Evolutionary conservation across 768 basidiomycete genomes (phyloP).

Genomic region (Cyathus striatus): DNA sequence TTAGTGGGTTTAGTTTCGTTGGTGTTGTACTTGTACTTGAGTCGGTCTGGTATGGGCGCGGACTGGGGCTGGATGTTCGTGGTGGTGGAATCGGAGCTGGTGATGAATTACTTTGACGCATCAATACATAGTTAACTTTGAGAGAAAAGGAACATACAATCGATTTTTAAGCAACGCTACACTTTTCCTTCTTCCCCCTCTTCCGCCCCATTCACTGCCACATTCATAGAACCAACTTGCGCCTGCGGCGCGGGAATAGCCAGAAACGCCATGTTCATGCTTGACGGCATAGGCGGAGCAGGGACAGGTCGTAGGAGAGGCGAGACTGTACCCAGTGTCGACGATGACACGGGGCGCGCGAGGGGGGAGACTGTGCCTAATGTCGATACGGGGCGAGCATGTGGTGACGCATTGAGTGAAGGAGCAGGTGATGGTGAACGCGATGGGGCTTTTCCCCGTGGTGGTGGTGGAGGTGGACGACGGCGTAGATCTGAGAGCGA

Average conservation of each 20-base stretch:
- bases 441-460: slow-evolving; percentile 29
- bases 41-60: too few species aligned
- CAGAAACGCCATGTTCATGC: too few species aligned
- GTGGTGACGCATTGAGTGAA: too few species aligned
- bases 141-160: slow-evolving; percentile 38
- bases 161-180: slow-evolving; percentile 39
- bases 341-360: too few species aligned
- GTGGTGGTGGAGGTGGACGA: slow-evolving; percentile 58
- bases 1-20: too few species aligned
- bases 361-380: too few species aligned
- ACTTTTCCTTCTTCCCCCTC: slow-evolving; percentile 4
- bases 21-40: too few species aligned
- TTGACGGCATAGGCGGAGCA: slow-evolving; percentile 17
- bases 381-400: too few species aligned
- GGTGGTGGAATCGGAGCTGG: too few species aligned
- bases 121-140: neutral
- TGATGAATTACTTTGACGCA: too few species aligned
- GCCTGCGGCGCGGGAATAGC: slow-evolving; percentile 6
- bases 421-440: slow-evolving; percentile 37
- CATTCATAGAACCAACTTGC: slow-evolving; percentile 1
- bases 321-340: too few species aligned
- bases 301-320: slow-evolving; percentile 52
- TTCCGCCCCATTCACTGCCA: slow-evolving; percentile 4
- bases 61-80: too few species aligned
- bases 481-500: slow-evolving; percentile 57